Base-by-base conservation (phyloP, 108 stramenopile genomes). In the Nitzschia palea region DNA sequence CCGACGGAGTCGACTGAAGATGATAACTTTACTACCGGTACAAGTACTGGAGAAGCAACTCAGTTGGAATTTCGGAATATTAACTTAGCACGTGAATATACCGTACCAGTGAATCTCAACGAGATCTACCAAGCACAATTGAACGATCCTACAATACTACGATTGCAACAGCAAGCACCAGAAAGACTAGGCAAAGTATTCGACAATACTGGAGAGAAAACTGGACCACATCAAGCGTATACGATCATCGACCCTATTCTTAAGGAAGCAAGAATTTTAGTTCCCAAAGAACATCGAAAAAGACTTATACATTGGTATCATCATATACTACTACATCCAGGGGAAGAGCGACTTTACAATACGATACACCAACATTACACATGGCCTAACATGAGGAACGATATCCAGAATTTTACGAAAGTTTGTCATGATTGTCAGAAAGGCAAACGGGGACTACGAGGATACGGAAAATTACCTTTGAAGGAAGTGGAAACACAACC, bases 371-470 rank as follows among this genome's bases (percentile, higher is more conserved):
- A 59, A 50, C 55, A 31, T 27, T 66, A 59, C 31, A 40, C 34
- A 33, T 77, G 76, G 76, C 69, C 63, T 42, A 61, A 52, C 2
- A 70, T 71, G 64, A 10, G 45, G 37, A 22, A 75, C 27, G 30
- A 55, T 27, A 37, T 76, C 34, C 26, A 52, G 14, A 28, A 55
- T 32, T 26, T 44, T 65, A 59, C 66, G 29, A 79, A 74, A 62
- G 34, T 20, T 3, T 74, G 73, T 34, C 33, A 28, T 4, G 14
- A 33, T 20, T 78, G 77, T 44, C 77, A 73, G 54, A 8, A 64
- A 32, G 54, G 51, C 52, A 80, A 76, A 47, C 0, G 45, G 37
- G 23, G 28, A 15, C 34, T 27, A 0, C 35, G 23, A 17, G 65
- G 23, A 6, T 51, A 51, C 50, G 50, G 50, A 8, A 8, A 51